Percentiles rank a stretch among this genome's conserved stretches.
These are phyloP conservation scores for Aechmea fasciata DNA, from an alignment of 176 grass and related monocot species.

Conservation along the genomic window DNA sequence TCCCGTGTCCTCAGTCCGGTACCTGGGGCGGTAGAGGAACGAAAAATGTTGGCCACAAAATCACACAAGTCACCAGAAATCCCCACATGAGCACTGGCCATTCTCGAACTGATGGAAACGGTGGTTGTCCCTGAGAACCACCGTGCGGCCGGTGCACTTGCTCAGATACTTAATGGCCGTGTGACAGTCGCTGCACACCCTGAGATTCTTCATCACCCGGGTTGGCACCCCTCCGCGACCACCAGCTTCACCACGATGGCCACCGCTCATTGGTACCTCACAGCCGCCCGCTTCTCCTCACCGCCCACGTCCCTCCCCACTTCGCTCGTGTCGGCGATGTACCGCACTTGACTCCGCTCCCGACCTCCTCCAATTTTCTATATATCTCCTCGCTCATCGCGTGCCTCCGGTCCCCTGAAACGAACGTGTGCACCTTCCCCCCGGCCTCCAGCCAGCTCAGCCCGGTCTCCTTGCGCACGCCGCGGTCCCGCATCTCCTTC, in stretches of 20 bases:
- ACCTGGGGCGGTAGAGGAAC: too few species aligned
- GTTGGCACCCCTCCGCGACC: conserved; percentile 69
- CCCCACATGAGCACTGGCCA: conserved; percentile 70
- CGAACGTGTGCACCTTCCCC: conserved; percentile 78
- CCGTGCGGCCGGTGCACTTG: conserved; percentile 66
- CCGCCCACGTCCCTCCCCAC: conserved; percentile 65
- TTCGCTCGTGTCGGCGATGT: conserved; percentile 63
- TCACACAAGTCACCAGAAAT: conserved; percentile 59
- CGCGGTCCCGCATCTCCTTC: conserved; percentile 87
- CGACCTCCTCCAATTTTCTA: conserved; percentile 50
- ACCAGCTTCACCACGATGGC: conserved; percentile 74
- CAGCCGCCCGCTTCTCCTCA: conserved; percentile 47
- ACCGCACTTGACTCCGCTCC: conserved; percentile 63
- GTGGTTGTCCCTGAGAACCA: conserved; percentile 74
- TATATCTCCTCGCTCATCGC: conserved; percentile 61
- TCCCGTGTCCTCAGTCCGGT: too few species aligned
- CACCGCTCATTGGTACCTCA: conserved; percentile 90
- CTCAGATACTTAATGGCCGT: conserved; percentile 79
- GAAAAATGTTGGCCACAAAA: not conserved
- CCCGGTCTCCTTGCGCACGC: conserved; percentile 76
- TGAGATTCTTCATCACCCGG: conserved; percentile 85
- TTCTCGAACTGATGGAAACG: conserved; percentile 83
- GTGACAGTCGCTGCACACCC: conserved; percentile 93
- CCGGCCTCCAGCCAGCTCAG: conserved; percentile 96
- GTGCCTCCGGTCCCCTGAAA: conserved; percentile 64